phyloP scores from a whole-genome alignment of 129 eudicot genomes.

The Tagetes patula region DNA sequence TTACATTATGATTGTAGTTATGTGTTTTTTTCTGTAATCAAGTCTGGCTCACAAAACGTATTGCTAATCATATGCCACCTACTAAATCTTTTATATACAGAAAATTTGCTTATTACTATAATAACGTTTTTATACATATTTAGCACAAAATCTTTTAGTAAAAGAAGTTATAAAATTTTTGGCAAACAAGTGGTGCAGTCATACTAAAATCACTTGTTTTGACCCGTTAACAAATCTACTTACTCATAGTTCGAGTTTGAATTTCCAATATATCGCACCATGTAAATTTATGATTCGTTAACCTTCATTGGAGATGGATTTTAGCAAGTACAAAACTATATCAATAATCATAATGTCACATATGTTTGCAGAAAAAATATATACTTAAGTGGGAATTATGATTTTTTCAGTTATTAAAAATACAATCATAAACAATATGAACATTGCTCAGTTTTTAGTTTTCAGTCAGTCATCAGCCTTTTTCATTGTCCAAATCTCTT shows the following conservation, averaged over 20 bases:
- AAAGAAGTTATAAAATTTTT: neutral
- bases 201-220: neutral
- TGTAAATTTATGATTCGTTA: slow-evolving; percentile 24
- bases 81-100: too few species aligned
- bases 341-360: neutral
- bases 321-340: neutral
- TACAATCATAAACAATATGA: too few species aligned
- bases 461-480: too few species aligned
- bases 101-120: too few species aligned
- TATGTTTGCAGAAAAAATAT: neutral
- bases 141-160: slow-evolving; percentile 66
- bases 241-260: neutral
- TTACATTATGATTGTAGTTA: too few species aligned
- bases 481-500: too few species aligned
- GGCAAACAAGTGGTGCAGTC: too few species aligned
- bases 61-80: too few species aligned
- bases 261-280: slow-evolving; percentile 45
- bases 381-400: neutral
- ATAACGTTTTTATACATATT: neutral
- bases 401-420: neutral
- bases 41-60: too few species aligned
- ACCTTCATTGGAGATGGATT: neutral
- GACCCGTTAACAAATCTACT: neutral
- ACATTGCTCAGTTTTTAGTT: too few species aligned
- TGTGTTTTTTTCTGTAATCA: too few species aligned